Evolutionary conservation across 495 filamentous ascomycete species (phyloP).

Genomic region (Parmelia sp.): DNA sequence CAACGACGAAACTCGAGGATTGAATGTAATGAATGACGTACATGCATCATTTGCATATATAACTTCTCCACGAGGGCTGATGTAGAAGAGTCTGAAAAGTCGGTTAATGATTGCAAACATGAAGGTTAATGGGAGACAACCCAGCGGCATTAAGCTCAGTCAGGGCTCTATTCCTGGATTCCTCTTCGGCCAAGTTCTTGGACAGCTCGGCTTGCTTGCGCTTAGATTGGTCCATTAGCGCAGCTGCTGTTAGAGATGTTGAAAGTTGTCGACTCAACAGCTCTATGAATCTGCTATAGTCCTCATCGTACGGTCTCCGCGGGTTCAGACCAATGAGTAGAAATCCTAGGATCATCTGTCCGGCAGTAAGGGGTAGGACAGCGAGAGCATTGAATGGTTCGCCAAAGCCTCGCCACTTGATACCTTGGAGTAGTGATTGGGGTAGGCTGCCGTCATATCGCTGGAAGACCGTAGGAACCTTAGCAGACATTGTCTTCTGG

Average conservation of each 20-base stretch:
- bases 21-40: slow-evolving; percentile 56
- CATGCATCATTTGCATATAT: slow-evolving; percentile 66
- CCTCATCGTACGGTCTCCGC: not conserved
- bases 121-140: not conserved
- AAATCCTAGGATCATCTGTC: slow-evolving; percentile 38
- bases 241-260: slow-evolving; percentile 61
- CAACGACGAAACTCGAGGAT: slow-evolving; percentile 30
- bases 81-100: slow-evolving; percentile 61
- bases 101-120: not conserved
- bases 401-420: slow-evolving; percentile 57
- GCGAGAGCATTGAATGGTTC: slow-evolving; percentile 54
- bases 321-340: not conserved
- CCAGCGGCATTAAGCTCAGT: slow-evolving; percentile 22
- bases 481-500: not conserved
- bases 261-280: slow-evolving; percentile 60
- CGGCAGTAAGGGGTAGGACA: slow-evolving; percentile 63
- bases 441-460: slow-evolving; percentile 32
- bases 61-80: slow-evolving; percentile 52
- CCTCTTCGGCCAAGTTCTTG: slow-evolving; percentile 60
- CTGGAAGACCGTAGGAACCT: not conserved
- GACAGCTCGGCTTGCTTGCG: slow-evolving; percentile 59
- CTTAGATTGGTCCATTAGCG: slow-evolving; percentile 65
- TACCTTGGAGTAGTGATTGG: slow-evolving; percentile 53
- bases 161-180: slow-evolving; percentile 50
- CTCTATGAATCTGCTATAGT: slow-evolving; percentile 33